phyloP scores from a whole-genome alignment of 768 basidiomycete species.

The Lactifluus volemus region DNA sequence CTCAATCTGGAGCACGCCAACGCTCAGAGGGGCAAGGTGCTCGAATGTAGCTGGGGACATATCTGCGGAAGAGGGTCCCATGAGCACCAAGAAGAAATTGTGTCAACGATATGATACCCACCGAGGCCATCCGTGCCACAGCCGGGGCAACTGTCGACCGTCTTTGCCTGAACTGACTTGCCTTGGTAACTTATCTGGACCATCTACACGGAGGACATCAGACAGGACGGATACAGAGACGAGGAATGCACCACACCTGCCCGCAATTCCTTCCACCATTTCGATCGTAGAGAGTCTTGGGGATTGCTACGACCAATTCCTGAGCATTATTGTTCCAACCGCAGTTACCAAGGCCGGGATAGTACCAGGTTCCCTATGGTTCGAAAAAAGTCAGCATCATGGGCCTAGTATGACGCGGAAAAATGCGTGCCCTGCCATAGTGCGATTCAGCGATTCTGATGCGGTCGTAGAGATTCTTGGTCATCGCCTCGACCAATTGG shows the following conservation, averaged over 20 bases:
- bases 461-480: no score
- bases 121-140: constrained; percentile 16
- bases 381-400: background rate
- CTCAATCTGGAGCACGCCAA: background rate
- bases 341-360: constrained; percentile 15
- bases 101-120: background rate
- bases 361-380: constrained; percentile 16
- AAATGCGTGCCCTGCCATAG: constrained; percentile 42
- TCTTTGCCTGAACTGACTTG: constrained; percentile 3
- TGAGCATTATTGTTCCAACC: constrained; percentile 1
- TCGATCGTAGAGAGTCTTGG: constrained; percentile 6
- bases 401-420: background rate
- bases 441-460: constrained; percentile 13
- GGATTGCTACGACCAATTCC: constrained; percentile 10
- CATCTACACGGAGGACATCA: constrained; percentile 1
- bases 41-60: constrained; percentile 14
- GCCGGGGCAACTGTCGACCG: constrained; percentile 14
- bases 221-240: background rate
- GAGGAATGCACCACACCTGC: constrained; percentile 3
- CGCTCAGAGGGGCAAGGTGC: background rate
- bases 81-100: background rate
- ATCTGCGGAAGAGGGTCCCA: constrained; percentile 1
- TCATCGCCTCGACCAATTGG: no score
- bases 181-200: background rate
- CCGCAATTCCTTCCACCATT: constrained; percentile 8